These are phyloP conservation scores for Cupressus sempervirens DNA, from an alignment of 75 land plant genomes.

Conservation along the genomic window DNA sequence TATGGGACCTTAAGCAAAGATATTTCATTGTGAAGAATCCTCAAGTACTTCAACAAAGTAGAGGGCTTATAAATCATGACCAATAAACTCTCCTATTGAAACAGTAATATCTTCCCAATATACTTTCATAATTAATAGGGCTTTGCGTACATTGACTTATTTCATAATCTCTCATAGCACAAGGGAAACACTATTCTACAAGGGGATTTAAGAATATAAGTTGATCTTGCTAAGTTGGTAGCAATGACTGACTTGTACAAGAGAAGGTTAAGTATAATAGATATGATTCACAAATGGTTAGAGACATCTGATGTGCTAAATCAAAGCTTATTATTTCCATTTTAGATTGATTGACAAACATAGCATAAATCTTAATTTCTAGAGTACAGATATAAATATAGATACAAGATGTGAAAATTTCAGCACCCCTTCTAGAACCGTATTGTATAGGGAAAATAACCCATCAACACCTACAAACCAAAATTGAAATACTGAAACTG, in stretches of 20 bases:
- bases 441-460: too few species aligned
- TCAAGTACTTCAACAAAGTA: background rate
- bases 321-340: background rate
- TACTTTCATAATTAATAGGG: background rate
- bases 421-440: too few species aligned
- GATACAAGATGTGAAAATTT: too few species aligned
- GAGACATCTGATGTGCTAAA: background rate
- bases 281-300: background rate
- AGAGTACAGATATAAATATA: too few species aligned
- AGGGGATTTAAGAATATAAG: background rate
- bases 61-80: background rate
- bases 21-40: background rate
- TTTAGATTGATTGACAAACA: background rate
- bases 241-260: background rate
- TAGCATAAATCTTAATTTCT: too few species aligned
- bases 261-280: background rate
- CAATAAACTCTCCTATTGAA: background rate
- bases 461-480: too few species aligned
- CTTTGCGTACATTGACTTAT: background rate
- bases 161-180: background rate
- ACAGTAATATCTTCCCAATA: background rate
- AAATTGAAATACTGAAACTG: too few species aligned
- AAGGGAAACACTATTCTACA: background rate
- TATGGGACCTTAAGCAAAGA: background rate
- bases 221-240: background rate